A percentile compares a stretch with the other conserved stretches of the same genome.
Evolutionary conservation across 83 land plant species (phyloP).

Genomic region (Picea abies): DNA sequence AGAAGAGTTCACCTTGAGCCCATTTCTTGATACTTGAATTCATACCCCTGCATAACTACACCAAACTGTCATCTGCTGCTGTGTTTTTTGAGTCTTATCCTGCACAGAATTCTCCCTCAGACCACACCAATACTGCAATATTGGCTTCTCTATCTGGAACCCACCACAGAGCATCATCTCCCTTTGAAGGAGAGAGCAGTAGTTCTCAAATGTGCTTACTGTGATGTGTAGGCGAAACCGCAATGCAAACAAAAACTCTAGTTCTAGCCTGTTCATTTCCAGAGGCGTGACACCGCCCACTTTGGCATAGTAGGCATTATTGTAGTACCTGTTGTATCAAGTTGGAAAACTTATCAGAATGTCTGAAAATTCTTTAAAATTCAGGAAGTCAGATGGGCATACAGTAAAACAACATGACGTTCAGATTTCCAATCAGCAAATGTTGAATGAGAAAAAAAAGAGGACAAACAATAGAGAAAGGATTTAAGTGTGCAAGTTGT

Average conservation of each 20-base stretch:
- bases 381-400: neutral
- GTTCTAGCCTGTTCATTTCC: slow-evolving; percentile 70
- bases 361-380: neutral
- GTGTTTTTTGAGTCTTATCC: neutral
- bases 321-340: slow-evolving; percentile 46
- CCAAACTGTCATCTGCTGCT: slow-evolving; percentile 16
- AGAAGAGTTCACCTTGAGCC: too few relatives aligned
- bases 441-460: neutral
- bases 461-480: neutral
- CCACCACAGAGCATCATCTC: slow-evolving; percentile 29
- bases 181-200: slow-evolving; percentile 54
- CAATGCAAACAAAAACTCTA: slow-evolving; percentile 64
- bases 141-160: slow-evolving; percentile 6
- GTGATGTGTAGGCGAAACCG: slow-evolving; percentile 63
- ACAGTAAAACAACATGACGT: neutral
- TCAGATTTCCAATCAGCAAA: neutral
- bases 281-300: slow-evolving; percentile 67
- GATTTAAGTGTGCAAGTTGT: neutral
- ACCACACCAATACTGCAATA: slow-evolving; percentile 4
- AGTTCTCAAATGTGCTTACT: slow-evolving; percentile 46
- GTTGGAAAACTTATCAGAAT: neutral
- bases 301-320: slow-evolving; percentile 82
- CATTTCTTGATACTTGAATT: neutral
- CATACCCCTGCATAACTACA: slow-evolving; percentile 17
- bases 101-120: neutral